phyloP scores from a whole-genome alignment of 2,329 filamentous ascomycete genomes.

The Fusarium neocosmosporiellum region DNA sequence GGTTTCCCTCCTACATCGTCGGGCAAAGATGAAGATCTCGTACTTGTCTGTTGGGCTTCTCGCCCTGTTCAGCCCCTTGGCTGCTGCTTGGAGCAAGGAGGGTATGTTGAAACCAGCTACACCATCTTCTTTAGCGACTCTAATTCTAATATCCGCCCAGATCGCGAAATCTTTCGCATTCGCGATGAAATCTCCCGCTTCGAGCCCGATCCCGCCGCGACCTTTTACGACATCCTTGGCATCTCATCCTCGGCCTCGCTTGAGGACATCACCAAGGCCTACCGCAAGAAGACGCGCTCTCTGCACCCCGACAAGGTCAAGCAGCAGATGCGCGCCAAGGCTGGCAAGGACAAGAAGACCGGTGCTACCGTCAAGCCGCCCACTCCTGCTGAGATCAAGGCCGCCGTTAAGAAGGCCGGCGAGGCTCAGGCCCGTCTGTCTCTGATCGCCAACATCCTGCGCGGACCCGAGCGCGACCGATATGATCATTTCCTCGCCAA shows the following conservation, averaged over 20 bases:
- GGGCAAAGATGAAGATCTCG: slow-evolving; percentile 75
- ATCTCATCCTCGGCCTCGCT: slow-evolving; percentile 78
- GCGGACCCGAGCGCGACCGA: slow-evolving; percentile 81
- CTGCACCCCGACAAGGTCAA: slow-evolving; percentile 97
- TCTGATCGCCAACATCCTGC: slow-evolving; percentile 86
- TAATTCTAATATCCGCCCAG: slow-evolving; percentile 60
- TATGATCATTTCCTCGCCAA: slow-evolving; percentile 96
- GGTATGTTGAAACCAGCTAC: slow-evolving; percentile 60
- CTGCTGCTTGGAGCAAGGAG: slow-evolving; percentile 87
- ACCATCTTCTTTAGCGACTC: not conserved
- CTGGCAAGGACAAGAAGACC: slow-evolving; percentile 65
- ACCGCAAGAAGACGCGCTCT: slow-evolving; percentile 84
- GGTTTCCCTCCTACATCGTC: not conserved
- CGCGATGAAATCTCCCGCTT: slow-evolving; percentile 87
- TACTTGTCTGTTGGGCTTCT: slow-evolving; percentile 76
- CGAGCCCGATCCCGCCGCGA: slow-evolving; percentile 78
- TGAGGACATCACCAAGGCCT: slow-evolving; percentile 93
- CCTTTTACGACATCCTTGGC: slow-evolving; percentile 95
- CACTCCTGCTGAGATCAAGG: slow-evolving; percentile 78
- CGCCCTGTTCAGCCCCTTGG: slow-evolving; percentile 73
- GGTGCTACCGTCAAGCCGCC: slow-evolving; percentile 78
- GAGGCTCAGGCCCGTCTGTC: slow-evolving; percentile 87
- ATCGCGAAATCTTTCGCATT: slow-evolving; percentile 97
- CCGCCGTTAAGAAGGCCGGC: slow-evolving; percentile 82
- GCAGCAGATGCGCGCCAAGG: slow-evolving; percentile 80